These are phyloP conservation scores for Leccinum brunneo-olivaceum DNA, from an alignment of 1,284 basidiomycete genomes.

Conservation along the genomic window DNA sequence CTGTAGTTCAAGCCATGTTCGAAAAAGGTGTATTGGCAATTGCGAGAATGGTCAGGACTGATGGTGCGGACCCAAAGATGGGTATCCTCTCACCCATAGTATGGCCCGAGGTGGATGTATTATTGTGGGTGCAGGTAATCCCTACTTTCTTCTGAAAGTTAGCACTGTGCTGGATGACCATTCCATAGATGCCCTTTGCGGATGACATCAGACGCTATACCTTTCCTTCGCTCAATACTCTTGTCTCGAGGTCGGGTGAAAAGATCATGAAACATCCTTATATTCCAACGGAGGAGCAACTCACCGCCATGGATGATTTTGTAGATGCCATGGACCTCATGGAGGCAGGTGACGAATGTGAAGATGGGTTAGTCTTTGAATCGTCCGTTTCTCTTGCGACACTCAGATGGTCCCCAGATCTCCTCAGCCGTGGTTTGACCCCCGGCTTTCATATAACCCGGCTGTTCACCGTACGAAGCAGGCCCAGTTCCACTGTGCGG, in stretches of 20 bases:
- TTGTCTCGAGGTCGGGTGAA: constrained; percentile 75
- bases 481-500: constrained; percentile 83
- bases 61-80: constrained; percentile 79
- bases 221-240: constrained; percentile 75
- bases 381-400: background rate
- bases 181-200: constrained; percentile 80
- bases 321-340: constrained; percentile 86
- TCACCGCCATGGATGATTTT: constrained; percentile 77
- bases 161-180: background rate
- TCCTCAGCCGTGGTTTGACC: constrained; percentile 71
- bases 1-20: constrained; percentile 78
- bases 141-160: background rate
- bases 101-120: constrained; percentile 66
- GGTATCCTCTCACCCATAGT: constrained; percentile 64
- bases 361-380: constrained; percentile 50
- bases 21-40: constrained; percentile 66
- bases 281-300: constrained; percentile 76
- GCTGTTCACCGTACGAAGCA: constrained; percentile 88
- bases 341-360: constrained; percentile 62
- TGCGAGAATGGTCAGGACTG: constrained; percentile 71
- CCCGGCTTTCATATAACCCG: constrained; percentile 78
- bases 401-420: constrained; percentile 35
- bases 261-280: constrained; percentile 70
- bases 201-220: constrained; percentile 87
- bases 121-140: constrained; percentile 76